Conservation (phyloP, 2,329 filamentous ascomycete genomes). For the Emmonsiellopsis sp. region DNA sequence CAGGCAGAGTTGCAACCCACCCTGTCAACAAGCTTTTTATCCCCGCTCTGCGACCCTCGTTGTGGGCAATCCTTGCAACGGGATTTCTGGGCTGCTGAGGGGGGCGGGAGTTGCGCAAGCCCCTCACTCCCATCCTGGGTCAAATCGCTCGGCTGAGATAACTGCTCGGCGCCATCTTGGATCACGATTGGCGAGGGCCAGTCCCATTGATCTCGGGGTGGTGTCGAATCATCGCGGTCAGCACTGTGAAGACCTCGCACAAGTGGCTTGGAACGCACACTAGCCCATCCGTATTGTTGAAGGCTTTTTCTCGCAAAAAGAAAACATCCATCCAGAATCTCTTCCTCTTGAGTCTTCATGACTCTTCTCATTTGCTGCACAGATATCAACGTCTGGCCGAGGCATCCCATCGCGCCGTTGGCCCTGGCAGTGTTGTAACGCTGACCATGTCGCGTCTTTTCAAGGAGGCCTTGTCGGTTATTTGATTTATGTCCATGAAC, state of each 20-base stretch:
- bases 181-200: background rate
- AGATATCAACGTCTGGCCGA: too few species aligned
- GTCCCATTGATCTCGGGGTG: background rate
- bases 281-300: background rate
- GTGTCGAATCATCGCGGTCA: background rate
- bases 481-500: too few species aligned
- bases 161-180: background rate
- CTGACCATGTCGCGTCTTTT: too few species aligned
- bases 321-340: too few species aligned
- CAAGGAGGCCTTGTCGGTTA: too few species aligned
- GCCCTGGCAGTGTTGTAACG: too few species aligned
- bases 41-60: too few species aligned
- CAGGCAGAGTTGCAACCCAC: background rate
- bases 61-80: background rate
- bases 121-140: background rate
- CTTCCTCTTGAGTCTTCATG: background rate
- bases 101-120: background rate
- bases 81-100: background rate
- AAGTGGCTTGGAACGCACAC: background rate
- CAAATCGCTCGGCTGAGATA: background rate
- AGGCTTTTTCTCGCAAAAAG: background rate
- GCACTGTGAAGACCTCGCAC: background rate
- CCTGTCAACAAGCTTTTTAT: background rate
- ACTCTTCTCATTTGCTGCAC: background rate
- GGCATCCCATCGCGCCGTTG: too few species aligned